Conservation (phyloP, 2,329 filamentous ascomycete species). For the Zymoseptoria brevis region DNA sequence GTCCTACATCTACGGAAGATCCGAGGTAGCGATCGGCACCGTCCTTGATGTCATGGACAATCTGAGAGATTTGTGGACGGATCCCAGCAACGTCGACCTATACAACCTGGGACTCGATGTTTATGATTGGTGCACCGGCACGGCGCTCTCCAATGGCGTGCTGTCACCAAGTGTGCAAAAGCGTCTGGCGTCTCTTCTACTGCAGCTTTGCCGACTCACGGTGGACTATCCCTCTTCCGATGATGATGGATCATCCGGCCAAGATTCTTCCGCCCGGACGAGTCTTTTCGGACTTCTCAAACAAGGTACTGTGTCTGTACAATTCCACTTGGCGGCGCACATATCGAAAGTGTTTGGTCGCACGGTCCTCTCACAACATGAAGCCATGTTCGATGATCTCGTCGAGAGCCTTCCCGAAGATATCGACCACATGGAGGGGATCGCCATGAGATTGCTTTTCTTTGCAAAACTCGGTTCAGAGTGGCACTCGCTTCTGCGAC, state of each 20-base stretch:
- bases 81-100: constrained; percentile 49
- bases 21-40: constrained; percentile 62
- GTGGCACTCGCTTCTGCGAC: constrained; percentile 79
- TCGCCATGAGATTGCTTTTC: constrained; percentile 72
- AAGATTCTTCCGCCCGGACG: constrained; percentile 53
- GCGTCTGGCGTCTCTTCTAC: constrained; percentile 59
- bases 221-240: constrained; percentile 58
- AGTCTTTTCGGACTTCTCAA: constrained; percentile 67
- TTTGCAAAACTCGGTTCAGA: constrained; percentile 67
- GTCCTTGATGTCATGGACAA: constrained; percentile 61
- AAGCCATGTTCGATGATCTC: constrained; percentile 76
- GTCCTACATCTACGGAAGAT: constrained; percentile 58
- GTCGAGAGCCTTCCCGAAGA: constrained; percentile 70
- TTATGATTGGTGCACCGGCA: constrained; percentile 68
- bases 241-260: constrained; percentile 35
- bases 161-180: constrained; percentile 63
- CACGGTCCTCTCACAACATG: constrained; percentile 76
- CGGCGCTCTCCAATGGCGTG: constrained; percentile 57
- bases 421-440: constrained; percentile 63
- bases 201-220: constrained; percentile 59
- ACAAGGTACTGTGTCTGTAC: constrained; percentile 59
- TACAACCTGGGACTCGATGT: constrained; percentile 63
- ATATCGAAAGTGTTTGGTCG: constrained; percentile 70
- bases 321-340: constrained; percentile 63
- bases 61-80: constrained; percentile 56